Evolutionary conservation across 1,284 basidiomycete genomes (phyloP).

Genomic region (Takashimella tepidaria): DNA sequence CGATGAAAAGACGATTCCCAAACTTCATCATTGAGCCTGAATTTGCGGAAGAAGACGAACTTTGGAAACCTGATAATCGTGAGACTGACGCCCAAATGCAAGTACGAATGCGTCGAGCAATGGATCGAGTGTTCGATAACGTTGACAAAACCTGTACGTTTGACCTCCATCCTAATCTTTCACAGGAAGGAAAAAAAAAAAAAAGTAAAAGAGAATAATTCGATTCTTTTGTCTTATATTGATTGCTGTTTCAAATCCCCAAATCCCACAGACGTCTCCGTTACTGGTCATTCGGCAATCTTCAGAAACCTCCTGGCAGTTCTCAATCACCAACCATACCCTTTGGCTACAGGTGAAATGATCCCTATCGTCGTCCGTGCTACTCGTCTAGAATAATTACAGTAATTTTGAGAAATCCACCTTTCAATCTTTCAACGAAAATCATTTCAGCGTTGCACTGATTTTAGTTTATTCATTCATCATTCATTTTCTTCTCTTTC

Average conservation of each 20-base stretch:
- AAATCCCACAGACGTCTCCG: slow-evolving; percentile 43
- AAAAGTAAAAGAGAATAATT: too few species aligned
- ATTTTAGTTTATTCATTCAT: neutral
- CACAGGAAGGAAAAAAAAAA: too few species aligned
- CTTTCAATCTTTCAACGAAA: too few species aligned
- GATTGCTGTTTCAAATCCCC: too few species aligned
- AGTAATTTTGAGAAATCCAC: too few species aligned
- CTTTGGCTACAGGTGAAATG: slow-evolving; percentile 46
- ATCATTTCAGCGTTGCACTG: neutral
- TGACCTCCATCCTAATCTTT: neutral
- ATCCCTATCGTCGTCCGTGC: slow-evolving; percentile 46
- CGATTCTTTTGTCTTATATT: too few species aligned
- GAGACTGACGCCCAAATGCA: slow-evolving; percentile 60
- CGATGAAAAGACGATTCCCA: slow-evolving; percentile 58
- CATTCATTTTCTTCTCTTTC: neutral
- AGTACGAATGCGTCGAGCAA: slow-evolving; percentile 54
- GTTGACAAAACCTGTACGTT: slow-evolving; percentile 53
- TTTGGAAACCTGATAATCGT: slow-evolving; percentile 62
- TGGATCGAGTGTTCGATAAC: slow-evolving; percentile 61
- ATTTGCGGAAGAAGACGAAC: slow-evolving; percentile 65
- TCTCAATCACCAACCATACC: slow-evolving; percentile 41
- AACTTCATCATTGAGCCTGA: slow-evolving; percentile 59
- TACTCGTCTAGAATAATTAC: slow-evolving; percentile 15
- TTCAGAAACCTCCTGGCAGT: slow-evolving; percentile 45
- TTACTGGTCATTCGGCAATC: slow-evolving; percentile 50